Conservation (phyloP, 1,139 yeast species). For the Meyerozyma smithsonii region DNA sequence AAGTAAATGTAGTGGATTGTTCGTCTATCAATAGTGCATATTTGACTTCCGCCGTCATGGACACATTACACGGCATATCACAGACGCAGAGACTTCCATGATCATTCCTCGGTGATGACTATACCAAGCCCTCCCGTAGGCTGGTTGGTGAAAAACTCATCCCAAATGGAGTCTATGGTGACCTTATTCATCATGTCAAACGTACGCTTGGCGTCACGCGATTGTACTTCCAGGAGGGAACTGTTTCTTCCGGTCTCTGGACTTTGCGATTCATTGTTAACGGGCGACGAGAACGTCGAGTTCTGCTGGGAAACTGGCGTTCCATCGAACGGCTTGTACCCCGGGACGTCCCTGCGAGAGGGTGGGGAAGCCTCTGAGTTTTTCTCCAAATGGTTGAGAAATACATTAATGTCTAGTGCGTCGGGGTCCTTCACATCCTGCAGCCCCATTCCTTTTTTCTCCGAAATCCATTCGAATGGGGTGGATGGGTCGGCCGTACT, state of each 20-base stretch:
- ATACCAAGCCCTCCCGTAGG: neutral
- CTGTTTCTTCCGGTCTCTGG: neutral
- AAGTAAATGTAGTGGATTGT: constrained; percentile 18
- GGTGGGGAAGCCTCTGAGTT: neutral
- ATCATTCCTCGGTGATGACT: neutral
- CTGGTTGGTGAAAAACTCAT: constrained; percentile 52
- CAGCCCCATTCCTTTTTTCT: neutral
- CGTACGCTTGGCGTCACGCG: constrained; percentile 10
- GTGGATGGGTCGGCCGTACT: neutral
- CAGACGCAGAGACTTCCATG: constrained; percentile 10
- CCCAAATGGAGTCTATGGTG: constrained; percentile 73
- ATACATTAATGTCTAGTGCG: neutral
- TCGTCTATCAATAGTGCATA: constrained; percentile 11
- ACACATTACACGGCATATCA: constrained; percentile 13
- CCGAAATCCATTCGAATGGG: constrained; percentile 1
- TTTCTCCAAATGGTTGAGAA: neutral
- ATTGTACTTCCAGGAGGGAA: neutral
- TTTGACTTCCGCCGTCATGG: constrained; percentile 10
- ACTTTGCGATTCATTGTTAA: neutral
- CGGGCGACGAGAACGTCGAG: neutral
- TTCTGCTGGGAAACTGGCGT: neutral
- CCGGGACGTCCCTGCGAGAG: neutral
- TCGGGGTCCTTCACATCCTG: neutral
- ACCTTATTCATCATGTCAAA: constrained; percentile 62
- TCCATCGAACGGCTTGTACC: neutral